These are phyloP conservation scores for Mycena haematopus DNA, from an alignment of 768 basidiomycete genomes.

Conservation along the genomic window DNA sequence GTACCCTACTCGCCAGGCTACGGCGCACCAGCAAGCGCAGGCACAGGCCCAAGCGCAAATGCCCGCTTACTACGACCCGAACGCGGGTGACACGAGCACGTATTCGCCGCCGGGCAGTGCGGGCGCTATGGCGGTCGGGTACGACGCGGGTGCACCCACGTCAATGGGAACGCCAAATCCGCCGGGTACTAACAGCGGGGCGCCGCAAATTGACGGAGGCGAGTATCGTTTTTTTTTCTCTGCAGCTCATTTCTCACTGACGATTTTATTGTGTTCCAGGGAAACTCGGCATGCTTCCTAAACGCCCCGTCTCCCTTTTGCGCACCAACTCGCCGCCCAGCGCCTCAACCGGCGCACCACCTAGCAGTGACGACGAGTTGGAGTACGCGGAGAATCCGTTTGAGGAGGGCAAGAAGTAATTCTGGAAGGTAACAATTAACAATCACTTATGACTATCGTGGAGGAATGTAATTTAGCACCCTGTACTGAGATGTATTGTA, in stretches of 20 bases:
- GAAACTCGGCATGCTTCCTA: constrained; percentile 75
- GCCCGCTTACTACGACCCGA: constrained; percentile 44
- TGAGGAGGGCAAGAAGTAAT: constrained; percentile 50
- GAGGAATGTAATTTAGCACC: neutral
- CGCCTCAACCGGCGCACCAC: constrained; percentile 29
- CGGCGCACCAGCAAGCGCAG: constrained; percentile 20
- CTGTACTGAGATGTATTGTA: neutral
- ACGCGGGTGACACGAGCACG: constrained; percentile 23
- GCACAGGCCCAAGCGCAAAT: constrained; percentile 31
- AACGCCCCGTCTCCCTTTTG: constrained; percentile 71
- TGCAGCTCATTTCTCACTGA: too few relatives aligned
- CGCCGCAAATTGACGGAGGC: constrained; percentile 43
- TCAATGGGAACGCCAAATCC: constrained; percentile 9
- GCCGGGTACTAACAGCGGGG: constrained; percentile 31
- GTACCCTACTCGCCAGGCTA: constrained; percentile 23
- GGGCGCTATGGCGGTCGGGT: constrained; percentile 16
- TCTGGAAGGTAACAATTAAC: neutral
- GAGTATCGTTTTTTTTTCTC: constrained; percentile 13
- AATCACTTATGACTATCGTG: neutral
- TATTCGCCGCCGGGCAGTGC: constrained; percentile 1
- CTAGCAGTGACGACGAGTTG: constrained; percentile 54
- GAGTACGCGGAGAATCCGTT: constrained; percentile 82
- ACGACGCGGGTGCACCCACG: constrained; percentile 17
- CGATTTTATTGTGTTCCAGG: constrained; percentile 40
- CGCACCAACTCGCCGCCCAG: constrained; percentile 37